Evolutionary conservation across 345 rosid genomes (phyloP), one percentile per base, ranked within the genome.

Genomic region (Triadica sebifera): DNA sequence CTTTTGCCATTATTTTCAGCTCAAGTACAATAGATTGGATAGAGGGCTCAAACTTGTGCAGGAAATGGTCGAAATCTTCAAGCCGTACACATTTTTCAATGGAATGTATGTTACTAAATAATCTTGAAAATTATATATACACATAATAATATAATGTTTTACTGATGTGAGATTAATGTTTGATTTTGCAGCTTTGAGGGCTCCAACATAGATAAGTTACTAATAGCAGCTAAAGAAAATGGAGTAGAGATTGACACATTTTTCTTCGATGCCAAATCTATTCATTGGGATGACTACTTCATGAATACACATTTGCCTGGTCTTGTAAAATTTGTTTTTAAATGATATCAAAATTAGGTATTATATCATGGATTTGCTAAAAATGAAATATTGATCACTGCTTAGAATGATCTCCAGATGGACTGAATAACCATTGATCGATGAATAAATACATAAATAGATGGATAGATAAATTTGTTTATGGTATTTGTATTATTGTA

Each of bases 231-330:
- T 8, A 38, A 15, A 7, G 52, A 61, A 43, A 59, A 38, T 19
- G 43, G 49, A 41, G 19, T 17, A 17, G n/a, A 51, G 0, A 39
- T 22, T 11, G 45, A 60, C 6, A 15, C 12, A 13, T 49, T 76
- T 11, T 50, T 60, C 15, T 69, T 76, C 10, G 69, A 76, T 52
- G 50, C 72, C 5, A 65, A 45, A 43, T 8, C 24, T n/a, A 65
- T 74, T 8, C 47, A 72, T 60, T 72, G 75, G 75, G 75, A 59
- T 15, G 58, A 60, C 20, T 72, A 72, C 49, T 22, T 72, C 17
- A 45, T 72, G 52, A 61, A 72, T 60, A 43, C 17, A 8, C 75
- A 72, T 20, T 22, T 72, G 24, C 75, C 75, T 4, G 67, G 75
- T 25, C 37, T 72, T 10, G n/a, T 47, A 2, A 72, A 72, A 24